These are phyloP conservation scores for Hymenoscyphus infarciens DNA, from an alignment of 2,329 filamentous ascomycete genomes.

Conservation along the genomic window DNA sequence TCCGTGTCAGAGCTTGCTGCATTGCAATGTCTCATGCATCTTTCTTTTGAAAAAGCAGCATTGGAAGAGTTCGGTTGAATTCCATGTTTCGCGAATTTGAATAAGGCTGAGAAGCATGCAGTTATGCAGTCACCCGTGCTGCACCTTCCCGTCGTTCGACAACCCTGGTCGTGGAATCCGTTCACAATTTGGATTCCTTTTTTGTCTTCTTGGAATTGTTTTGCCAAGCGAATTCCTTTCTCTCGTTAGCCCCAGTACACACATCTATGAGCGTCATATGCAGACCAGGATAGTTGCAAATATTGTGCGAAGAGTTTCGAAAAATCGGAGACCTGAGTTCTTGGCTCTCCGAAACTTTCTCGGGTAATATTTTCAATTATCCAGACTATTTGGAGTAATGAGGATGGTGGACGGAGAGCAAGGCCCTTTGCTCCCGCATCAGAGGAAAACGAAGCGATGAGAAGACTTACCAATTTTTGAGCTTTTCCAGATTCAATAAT, in stretches of 20 bases:
- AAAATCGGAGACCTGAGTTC: background rate
- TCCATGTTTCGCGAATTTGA: background rate
- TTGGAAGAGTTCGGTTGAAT: background rate
- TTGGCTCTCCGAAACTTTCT: background rate
- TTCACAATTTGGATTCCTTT: conserved; percentile 22
- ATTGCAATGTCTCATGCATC: background rate
- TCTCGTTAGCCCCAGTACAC: conserved; percentile 9
- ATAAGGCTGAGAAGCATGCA: background rate
- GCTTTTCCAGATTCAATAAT: conserved; percentile 50
- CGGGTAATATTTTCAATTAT: background rate
- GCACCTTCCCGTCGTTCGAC: background rate
- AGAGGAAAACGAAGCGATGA: background rate
- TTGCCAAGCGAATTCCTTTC: conserved; percentile 35
- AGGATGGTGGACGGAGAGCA: background rate
- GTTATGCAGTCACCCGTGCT: background rate
- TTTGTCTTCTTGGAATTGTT: conserved; percentile 32
- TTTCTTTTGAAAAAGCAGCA: background rate
- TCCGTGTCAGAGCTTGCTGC: background rate
- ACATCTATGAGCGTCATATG: background rate
- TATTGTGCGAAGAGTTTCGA: background rate
- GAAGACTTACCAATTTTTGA: conserved; percentile 37
- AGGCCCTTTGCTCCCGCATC: background rate
- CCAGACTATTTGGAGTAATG: background rate
- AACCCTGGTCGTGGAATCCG: background rate
- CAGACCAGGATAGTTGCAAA: background rate